Evolutionary conservation across 1,284 basidiomycete species (phyloP).

Genomic region (Taiwanofungus camphoratus): DNA sequence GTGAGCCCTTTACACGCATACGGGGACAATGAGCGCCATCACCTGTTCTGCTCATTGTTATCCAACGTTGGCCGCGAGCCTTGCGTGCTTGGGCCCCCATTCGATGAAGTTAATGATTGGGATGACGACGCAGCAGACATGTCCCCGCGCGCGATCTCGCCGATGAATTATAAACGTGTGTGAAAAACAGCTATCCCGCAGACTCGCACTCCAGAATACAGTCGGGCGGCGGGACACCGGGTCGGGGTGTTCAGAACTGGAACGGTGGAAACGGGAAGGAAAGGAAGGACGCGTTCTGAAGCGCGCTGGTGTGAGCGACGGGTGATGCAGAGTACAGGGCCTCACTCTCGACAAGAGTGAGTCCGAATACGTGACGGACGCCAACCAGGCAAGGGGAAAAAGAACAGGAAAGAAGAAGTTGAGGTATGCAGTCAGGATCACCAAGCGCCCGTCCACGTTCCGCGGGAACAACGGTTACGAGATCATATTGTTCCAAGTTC

Average conservation of each 20-base stretch:
- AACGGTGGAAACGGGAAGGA: conserved; percentile 2
- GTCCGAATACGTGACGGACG: conserved; percentile 5
- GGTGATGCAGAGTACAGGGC: conserved; percentile 3
- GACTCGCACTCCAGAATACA: no score
- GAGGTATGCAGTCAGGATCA: no score
- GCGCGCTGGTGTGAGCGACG: conserved; percentile 6
- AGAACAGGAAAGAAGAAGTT: no score
- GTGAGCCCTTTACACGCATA: neutral
- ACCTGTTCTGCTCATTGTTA: conserved; percentile 77
- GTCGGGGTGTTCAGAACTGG: neutral
- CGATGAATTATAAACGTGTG: neutral
- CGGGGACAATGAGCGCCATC: no score
- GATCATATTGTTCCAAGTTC: no score
- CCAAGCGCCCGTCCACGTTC: no score
- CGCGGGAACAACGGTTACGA: no score
- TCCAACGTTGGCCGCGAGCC: conserved; percentile 38
- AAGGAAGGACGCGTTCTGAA: conserved; percentile 7
- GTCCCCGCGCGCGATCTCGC: conserved; percentile 2
- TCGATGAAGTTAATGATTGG: conserved; percentile 35
- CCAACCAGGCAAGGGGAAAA: conserved; percentile 7
- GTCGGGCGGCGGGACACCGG: conserved; percentile 1
- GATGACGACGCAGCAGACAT: conserved; percentile 25
- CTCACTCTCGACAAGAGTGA: conserved; percentile 6
- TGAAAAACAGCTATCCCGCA: conserved; percentile 2
- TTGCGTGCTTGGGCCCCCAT: conserved; percentile 45